Evolutionary conservation across 2,329 filamentous ascomycete genomes (phyloP), one percentile per base, ranked within the genome.

Genomic region (Hypoxylon sp.): DNA sequence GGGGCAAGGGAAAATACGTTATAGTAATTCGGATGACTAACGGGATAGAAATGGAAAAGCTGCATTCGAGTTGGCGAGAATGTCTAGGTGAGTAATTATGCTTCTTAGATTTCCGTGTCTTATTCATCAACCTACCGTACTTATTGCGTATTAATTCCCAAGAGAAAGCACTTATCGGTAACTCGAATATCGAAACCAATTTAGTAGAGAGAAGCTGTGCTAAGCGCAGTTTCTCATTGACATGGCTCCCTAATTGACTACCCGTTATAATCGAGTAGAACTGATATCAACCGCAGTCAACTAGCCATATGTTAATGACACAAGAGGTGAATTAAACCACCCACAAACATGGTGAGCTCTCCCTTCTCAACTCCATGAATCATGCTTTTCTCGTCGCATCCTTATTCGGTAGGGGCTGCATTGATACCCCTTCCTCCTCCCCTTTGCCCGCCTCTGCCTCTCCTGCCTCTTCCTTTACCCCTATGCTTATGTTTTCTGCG

Each of bases 311-410:
- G 17, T 9, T 35, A 24, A 47, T 47, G 39, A 57, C 17, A n/a
- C 39, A 9, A 14, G n/a, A 10, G n/a, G 10, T n/a, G n/a, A n/a
- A 10, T 17, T 52, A 53, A 24, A 19, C 48, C 37, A 19, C 37
- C 19, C 22, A 14, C 1, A 35, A 6, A 46, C 17, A 46, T 19
- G 11, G 58, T n/a, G n/a, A 50, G 22, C 13, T 14, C 39, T 31
- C 26, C n/a, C 17, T 39, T 26, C 48, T 48, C 39, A 13, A 37
- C 17, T 22, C 29, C 22, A 5, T 22, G 11, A 47, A 19, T 35
- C 17, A 37, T 53, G 48, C 48, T 52, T 59, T 39, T 58, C 39
- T 39, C 50, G 11, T 37, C 58, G 17, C 19, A n/a, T 26, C 48
- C 31, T 42, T 46, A 22, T 35, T 46, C 14, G 35, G 10, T n/a